Evolutionary conservation across 2,329 filamentous ascomycete species (phyloP), one percentile per base, ranked within the genome.

Genomic region (Fusarium nisikadoi): DNA sequence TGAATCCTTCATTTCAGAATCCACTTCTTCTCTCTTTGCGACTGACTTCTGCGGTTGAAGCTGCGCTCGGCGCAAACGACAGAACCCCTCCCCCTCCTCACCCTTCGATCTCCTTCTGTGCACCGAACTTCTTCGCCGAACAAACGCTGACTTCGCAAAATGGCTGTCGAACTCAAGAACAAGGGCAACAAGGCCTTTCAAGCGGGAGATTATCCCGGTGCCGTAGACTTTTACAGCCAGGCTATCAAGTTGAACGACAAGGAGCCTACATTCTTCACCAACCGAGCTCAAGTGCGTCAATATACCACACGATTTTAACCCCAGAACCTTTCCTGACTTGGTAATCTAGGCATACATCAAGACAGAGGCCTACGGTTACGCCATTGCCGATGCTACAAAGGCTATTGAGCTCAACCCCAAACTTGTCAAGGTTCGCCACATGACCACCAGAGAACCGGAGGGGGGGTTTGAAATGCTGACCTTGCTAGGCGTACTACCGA

Each of bases 171-270:
- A 79, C 86, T 97, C 76, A 99, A 99, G 86, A 92, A 97, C 82
- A 89, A 97, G 83, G 96, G 96, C 81, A 99, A 99, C 84, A 93
- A 95, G 79, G 94, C 94, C 58, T 98, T 98, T 83, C 90, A 91
- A 62, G 86, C 90, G 36, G 94, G 97, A 78, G 93, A 98, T 85
- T 99, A 93, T 93, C 89, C 88, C 16, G 85, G 87, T 6, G 96
- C 96, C 12, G 88, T 97, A 71, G 91, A 95, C 4, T 90, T 91
- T 75, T 99, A 99, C 83, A 90, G 90, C 61, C 89, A 97, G 83
- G 95, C 95, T 31, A 98, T 99, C 79, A 91, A 93, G 68, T 84
- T 93, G 75, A 91, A 97, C 83, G 89, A 92, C 79, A 87, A 92
- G 75, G 93, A 98, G 79, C 93, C 95, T 11, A 93, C 95, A 1